These are phyloP conservation scores for Mayamaea pseudoterrestris DNA, from an alignment of 108 stramenopile genomes.

Conservation along the genomic window DNA sequence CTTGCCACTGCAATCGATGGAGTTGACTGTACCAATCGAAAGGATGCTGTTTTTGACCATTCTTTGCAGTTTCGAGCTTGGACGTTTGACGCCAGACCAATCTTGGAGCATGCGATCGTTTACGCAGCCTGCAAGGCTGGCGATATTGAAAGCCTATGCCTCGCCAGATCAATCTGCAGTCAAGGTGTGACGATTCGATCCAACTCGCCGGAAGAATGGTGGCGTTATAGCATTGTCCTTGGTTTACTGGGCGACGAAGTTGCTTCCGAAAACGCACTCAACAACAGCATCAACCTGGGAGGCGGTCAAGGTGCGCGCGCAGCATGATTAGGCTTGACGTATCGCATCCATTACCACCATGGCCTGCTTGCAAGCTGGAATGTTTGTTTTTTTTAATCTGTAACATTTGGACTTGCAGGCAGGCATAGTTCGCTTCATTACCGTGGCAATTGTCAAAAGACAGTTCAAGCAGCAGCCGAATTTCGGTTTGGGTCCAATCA, in stretches of 20 bases:
- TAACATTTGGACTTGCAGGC: neutral
- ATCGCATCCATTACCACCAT: too few species aligned
- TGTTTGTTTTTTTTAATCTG: neutral
- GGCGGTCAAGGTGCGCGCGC: conserved; percentile 40
- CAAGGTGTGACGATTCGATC: conserved; percentile 69
- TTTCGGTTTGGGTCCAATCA: too few species aligned
- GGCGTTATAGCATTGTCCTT: conserved; percentile 62
- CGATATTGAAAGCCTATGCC: conserved; percentile 50
- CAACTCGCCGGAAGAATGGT: conserved; percentile 78
- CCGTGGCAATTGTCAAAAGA: too few species aligned
- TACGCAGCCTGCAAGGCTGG: conserved; percentile 60
- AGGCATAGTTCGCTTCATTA: too few species aligned
- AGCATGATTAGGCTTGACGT: too few species aligned
- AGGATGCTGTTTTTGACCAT: conserved; percentile 3
- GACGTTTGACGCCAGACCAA: conserved; percentile 62
- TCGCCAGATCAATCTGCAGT: conserved; percentile 67
- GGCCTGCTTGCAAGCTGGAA: neutral
- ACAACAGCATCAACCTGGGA: conserved; percentile 52
- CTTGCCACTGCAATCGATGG: conserved; percentile 33
- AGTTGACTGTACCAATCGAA: conserved; percentile 12
- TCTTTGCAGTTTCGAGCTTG: conserved; percentile 24
- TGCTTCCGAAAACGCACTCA: conserved; percentile 65
- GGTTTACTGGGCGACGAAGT: conserved; percentile 69
- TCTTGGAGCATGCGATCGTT: conserved; percentile 60
- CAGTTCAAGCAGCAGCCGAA: too few species aligned